A percentile compares a stretch with the other conserved stretches of the same genome.
phyloP scores from a whole-genome alignment of 2,329 filamentous ascomycete species.

The Pseudopyrenochaeta lycopersici region DNA sequence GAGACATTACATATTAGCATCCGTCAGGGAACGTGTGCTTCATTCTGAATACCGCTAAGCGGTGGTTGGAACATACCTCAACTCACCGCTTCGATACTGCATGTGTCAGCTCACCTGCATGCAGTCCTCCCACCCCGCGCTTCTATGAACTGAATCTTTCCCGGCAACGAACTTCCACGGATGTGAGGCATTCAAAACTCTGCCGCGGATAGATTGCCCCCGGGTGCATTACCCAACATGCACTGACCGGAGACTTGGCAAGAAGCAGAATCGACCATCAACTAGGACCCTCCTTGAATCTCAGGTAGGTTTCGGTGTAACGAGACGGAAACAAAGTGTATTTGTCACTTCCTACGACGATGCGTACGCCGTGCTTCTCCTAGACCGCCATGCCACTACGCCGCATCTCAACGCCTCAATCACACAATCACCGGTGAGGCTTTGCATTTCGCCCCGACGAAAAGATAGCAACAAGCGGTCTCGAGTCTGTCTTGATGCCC shows the following conservation, averaged over 20 bases:
- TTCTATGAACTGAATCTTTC: background rate
- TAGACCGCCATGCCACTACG: background rate
- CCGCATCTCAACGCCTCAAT: background rate
- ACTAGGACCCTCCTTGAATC: background rate
- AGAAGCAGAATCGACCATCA: background rate
- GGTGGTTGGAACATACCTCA: background rate
- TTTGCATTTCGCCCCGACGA: background rate
- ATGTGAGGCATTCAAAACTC: background rate
- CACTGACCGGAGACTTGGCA: constrained; percentile 18
- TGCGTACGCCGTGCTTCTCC: background rate
- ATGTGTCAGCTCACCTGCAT: constrained; percentile 11
- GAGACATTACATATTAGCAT: background rate
- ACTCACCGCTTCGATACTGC: constrained; percentile 1
- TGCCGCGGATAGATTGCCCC: background rate
- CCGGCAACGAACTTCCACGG: background rate
- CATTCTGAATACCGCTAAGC: background rate
- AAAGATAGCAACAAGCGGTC: background rate
- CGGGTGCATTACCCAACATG: background rate
- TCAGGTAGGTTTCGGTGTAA: background rate
- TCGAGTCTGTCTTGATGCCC: too few species aligned
- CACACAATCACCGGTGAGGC: background rate
- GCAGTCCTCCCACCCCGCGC: background rate
- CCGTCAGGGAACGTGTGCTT: background rate
- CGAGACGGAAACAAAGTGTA: background rate
- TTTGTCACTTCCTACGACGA: background rate